Conservation (phyloP, 192 early-diverging fungal genomes). For the Coemansia sp. region DNA sequence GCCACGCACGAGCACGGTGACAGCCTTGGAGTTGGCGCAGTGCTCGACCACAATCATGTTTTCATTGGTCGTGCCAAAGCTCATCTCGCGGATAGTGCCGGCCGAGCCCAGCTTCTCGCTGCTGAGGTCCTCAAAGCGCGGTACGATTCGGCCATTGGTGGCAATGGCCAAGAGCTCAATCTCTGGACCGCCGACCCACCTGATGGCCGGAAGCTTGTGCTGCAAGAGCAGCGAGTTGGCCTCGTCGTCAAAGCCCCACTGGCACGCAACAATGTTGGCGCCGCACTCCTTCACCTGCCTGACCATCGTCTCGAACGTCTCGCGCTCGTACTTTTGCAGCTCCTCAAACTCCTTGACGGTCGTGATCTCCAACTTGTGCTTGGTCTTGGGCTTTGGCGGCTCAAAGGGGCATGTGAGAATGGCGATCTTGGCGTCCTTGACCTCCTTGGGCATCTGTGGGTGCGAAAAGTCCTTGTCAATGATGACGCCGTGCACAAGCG, state of each 20-base stretch:
- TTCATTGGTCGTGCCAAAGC: conserved; percentile 98
- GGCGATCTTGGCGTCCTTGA: conserved; percentile 93
- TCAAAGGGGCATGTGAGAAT: conserved; percentile 99
- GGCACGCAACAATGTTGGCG: conserved; percentile 97
- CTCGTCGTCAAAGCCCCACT: conserved; percentile 99
- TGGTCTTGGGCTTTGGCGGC: conserved; percentile 99
- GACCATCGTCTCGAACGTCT: conserved; percentile 98
- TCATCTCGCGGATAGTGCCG: conserved; percentile 90
- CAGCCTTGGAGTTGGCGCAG: conserved; percentile 97
- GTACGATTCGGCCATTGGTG: conserved; percentile 99
- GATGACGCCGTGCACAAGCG: conserved; percentile 95
- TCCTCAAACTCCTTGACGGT: conserved; percentile 98
- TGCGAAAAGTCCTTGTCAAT: conserved; percentile 99
- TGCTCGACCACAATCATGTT: conserved; percentile 99
- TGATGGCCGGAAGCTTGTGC: conserved; percentile 93
- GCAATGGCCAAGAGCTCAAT: conserved; percentile 99
- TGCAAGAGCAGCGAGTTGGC: conserved; percentile 99
- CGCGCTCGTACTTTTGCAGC: conserved; percentile 91
- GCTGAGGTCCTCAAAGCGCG: conserved; percentile 95
- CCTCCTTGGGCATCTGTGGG: conserved; percentile 98
- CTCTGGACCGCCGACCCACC: conserved; percentile 99
- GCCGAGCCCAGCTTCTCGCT: conserved; percentile 88
- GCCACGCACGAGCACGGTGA: conserved; percentile 95
- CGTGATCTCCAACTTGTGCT: conserved; percentile 99
- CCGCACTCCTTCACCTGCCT: conserved; percentile 95